Evolutionary conservation across 371 early-diverging fungal species (phyloP), one percentile per base, ranked within the genome.

Genomic region (Rhizopus microsporus): DNA sequence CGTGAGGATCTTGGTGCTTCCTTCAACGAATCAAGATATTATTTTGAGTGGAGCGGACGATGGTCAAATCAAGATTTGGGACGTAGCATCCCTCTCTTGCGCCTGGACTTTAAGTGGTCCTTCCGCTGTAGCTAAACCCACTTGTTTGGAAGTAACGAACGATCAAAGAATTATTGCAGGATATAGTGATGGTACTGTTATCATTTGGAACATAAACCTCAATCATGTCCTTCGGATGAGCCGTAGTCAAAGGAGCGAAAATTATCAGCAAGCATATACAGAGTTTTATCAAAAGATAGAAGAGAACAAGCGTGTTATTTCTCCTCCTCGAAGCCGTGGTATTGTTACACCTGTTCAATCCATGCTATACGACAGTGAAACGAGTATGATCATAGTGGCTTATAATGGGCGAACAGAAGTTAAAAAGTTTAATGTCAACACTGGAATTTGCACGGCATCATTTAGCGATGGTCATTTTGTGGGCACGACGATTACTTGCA

Each of bases 41-140:
- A 67, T 75, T 0, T 16, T 72, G 3, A 81, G 82, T 65, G 82
- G 74, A 32, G 72, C 70, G 3, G 69, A 72, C 4, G 78, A 79
- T 54, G 76, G 76, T 5, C 39, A 57, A 1, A 58, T 79, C 2
- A 74, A 73, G 17, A 49, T 80, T 0, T 80, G 80, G 80, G 71
- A 75, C 63, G 55, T 74, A 0, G 5, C 55, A 0, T 56, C 72
- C 0, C 50, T 53, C 10, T 45, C 66, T 2, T 75, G 75, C 30
- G 62, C 57, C 8, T 54, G 52, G 44, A 75, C 59, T 30, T 34
- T 79, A 1, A 32, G 45, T 16, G 69, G 74, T 61, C 32, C 38
- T 5, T 51, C 54, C 46, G 61, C 68, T 12, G 47, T 59, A 31
- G 53, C 57, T 4, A 42, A 42, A 17, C 68, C 72, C 0, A 74